Evolutionary conservation across 306 rosid species (phyloP).

Genomic region (Medicago arabica): DNA sequence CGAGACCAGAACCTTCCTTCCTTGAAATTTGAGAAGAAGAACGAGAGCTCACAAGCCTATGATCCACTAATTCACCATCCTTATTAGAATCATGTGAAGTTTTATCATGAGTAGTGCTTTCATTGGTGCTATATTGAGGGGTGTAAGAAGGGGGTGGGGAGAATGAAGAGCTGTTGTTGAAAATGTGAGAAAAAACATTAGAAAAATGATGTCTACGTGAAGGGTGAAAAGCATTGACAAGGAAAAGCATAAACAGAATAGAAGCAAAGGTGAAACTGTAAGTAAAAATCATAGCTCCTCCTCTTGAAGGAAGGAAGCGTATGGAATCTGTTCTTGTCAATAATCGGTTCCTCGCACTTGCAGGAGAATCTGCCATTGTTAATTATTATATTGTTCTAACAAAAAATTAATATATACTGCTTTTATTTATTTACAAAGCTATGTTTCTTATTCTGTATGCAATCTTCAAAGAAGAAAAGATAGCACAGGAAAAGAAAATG

Average conservation of each 20-base stretch:
- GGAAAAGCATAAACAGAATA: slow-evolving; percentile 35
- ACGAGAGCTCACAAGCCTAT: too few relatives aligned
- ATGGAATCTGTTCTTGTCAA: slow-evolving; percentile 48
- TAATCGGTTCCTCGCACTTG: slow-evolving; percentile 9
- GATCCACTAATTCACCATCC: neutral
- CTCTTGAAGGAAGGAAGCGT: slow-evolving; percentile 55
- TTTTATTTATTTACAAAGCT: neutral
- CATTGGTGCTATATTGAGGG: slow-evolving; percentile 13
- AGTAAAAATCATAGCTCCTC: slow-evolving; percentile 55
- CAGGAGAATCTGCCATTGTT: slow-evolving; percentile 33
- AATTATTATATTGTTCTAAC: neutral
- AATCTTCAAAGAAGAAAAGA: neutral
- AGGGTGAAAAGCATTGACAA: slow-evolving; percentile 41
- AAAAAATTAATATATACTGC: neutral
- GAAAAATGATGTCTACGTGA: slow-evolving; percentile 48
- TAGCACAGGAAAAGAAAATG: neutral
- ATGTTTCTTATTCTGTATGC: neutral
- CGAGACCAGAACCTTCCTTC: slow-evolving; percentile 41
- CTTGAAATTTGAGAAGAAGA: slow-evolving; percentile 37
- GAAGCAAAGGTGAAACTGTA: slow-evolving; percentile 72
- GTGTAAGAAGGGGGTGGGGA: slow-evolving; percentile 18
- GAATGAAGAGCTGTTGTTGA: slow-evolving; percentile 42
- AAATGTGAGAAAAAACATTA: slow-evolving; percentile 46
- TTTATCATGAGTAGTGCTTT: neutral
- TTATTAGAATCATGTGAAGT: neutral